Percentiles rank a stretch among this genome's conserved stretches.
Evolutionary conservation across 2,329 filamentous ascomycete genomes (phyloP).

Genomic region (Corinectria fuckeliana): DNA sequence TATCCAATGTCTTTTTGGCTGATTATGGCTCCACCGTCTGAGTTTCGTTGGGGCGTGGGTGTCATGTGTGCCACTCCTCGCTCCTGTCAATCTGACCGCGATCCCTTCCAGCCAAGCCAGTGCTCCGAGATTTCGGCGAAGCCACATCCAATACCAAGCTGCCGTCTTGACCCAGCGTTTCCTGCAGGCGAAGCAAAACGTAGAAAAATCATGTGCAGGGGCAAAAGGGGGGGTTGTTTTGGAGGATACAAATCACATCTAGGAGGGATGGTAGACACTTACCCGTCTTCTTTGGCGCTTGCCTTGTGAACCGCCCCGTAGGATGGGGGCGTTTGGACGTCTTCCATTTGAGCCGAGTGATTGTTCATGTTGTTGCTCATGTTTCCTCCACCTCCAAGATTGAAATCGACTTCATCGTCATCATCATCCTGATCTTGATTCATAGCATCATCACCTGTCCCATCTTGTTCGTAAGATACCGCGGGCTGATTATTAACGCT

Average conservation of each 20-base stretch:
- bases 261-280: conserved; percentile 40
- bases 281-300: conserved; percentile 65
- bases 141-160: conserved; percentile 28
- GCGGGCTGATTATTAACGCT: conserved; percentile 35
- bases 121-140: conserved; percentile 29
- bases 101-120: conserved; percentile 40
- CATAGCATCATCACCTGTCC: conserved; percentile 51
- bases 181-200: conserved; percentile 22
- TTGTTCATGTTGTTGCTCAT: conserved; percentile 41
- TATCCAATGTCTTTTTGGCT: conserved; percentile 29
- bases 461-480: conserved; percentile 30
- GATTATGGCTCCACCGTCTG: conserved; percentile 32
- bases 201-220: conserved; percentile 15
- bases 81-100: conserved; percentile 36
- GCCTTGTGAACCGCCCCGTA: conserved; percentile 58
- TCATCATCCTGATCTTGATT: conserved; percentile 57
- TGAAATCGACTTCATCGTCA: conserved; percentile 66
- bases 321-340: conserved; percentile 41
- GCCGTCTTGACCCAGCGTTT: conserved; percentile 27
- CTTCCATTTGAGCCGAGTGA: conserved; percentile 37
- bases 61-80: conserved; percentile 34
- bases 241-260: conserved; percentile 33
- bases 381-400: conserved; percentile 55
- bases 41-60: conserved; percentile 31
- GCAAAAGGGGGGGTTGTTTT: background rate